phyloP scores from a whole-genome alignment of 2,329 filamentous ascomycete genomes.

The Parasarocladium wereldwijsianum region DNA sequence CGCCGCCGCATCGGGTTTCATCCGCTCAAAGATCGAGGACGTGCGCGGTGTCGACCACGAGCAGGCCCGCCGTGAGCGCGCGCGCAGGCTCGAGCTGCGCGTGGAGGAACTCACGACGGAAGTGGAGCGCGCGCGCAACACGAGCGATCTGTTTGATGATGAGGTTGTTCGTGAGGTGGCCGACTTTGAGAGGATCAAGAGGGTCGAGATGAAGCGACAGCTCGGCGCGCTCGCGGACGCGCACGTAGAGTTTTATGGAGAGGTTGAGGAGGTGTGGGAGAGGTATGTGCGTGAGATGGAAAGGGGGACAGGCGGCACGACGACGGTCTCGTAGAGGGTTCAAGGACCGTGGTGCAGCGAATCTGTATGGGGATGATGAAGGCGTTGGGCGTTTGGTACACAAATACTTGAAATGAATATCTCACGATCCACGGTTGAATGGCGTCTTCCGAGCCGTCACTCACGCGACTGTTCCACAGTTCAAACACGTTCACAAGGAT shows the following conservation, averaged over 20 bases:
- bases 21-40: slow-evolving; percentile 90
- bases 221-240: slow-evolving; percentile 71
- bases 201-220: slow-evolving; percentile 78
- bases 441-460: no score
- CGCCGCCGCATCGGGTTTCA: slow-evolving; percentile 47
- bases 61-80: slow-evolving; percentile 70
- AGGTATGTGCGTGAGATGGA: slow-evolving; percentile 82
- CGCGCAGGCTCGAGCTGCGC: slow-evolving; percentile 79
- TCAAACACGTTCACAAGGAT: no score
- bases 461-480: no score
- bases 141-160: slow-evolving; percentile 86
- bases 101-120: slow-evolving; percentile 85
- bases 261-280: slow-evolving; percentile 75
- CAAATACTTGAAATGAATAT: no score
- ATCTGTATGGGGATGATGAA: no score
- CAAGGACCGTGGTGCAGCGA: no score
- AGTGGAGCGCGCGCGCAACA: slow-evolving; percentile 75
- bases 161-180: slow-evolving; percentile 85
- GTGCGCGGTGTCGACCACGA: slow-evolving; percentile 95
- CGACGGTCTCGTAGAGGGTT: no score
- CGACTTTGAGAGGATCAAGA: slow-evolving; percentile 95
- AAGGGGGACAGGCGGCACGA: slow-evolving; percentile 35
- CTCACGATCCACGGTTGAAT: no score
- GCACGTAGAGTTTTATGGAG: slow-evolving; percentile 75
- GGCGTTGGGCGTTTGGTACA: no score